phyloP scores from a whole-genome alignment of 108 stramenopile species.

The Fragilaria crotonensis region DNA sequence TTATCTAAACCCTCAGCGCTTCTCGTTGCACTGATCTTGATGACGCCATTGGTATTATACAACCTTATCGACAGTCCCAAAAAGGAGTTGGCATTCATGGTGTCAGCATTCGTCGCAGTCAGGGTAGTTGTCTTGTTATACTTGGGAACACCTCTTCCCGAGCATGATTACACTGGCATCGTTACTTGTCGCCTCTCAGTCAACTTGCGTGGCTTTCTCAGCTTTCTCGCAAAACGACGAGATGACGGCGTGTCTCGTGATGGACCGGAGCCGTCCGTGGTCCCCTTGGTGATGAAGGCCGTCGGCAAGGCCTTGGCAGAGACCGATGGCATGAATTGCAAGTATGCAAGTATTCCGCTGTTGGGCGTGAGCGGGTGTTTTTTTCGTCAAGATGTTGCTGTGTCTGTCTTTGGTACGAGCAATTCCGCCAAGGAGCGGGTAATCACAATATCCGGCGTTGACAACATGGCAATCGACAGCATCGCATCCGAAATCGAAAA shows the following conservation, averaged over 20 bases:
- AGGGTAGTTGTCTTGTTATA: background rate
- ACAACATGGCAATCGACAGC: background rate
- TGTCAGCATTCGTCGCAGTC: background rate
- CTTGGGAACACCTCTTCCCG: background rate
- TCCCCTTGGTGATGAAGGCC: constrained; percentile 38
- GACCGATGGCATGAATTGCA: background rate
- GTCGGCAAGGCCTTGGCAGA: constrained; percentile 28
- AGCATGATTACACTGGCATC: constrained; percentile 1
- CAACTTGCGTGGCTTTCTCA: constrained; percentile 18
- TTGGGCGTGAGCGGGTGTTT: constrained; percentile 19
- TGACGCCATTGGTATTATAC: background rate
- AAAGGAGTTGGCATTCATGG: constrained; percentile 1
- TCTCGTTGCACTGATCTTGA: background rate
- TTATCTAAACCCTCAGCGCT: background rate
- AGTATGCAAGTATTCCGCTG: constrained; percentile 11
- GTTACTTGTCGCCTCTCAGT: constrained; percentile 26
- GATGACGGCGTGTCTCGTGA: constrained; percentile 1
- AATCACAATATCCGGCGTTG: background rate
- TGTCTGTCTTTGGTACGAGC: background rate
- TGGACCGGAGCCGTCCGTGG: constrained; percentile 7
- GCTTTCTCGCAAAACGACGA: constrained; percentile 29
- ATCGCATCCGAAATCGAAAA: background rate
- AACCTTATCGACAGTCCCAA: background rate
- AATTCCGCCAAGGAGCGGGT: background rate
- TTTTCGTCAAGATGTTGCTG: background rate